Base-by-base conservation (phyloP, 2,329 filamentous ascomycete genomes). In the Sphaerulina musiva region DNA sequence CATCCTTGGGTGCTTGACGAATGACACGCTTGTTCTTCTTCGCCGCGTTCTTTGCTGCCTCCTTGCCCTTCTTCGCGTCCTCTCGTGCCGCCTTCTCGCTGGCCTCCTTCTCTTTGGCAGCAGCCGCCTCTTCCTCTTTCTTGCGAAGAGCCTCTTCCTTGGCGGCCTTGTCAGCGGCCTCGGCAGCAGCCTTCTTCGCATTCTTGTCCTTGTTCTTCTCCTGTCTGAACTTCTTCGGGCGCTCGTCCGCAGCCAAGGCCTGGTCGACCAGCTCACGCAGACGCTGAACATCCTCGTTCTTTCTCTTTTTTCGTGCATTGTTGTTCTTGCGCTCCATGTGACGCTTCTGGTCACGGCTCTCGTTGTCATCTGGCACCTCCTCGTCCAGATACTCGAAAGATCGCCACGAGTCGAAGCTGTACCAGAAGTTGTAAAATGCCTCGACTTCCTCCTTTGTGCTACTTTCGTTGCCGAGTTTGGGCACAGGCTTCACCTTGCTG, bases 21-120 rank as follows among this genome's bases (percentile, higher is more conserved):
- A 98, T 84, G 46, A 97, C 87, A 79, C 93, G 89, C 83, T 96
- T 96, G 83, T 98, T 98, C 87, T 98, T 98, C 87, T 98, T 98
- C 67, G 93, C 87, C 11, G 93, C 93, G 69, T 90, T 96, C 84
- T 98, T 98, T 55, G 93, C 93, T 1, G 92, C 92, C 75, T 98
- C 93, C 80, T 97, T 98, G 57, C 87, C 86, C 82, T 98, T 98
- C 83, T 97, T 98, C 68, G 77, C 77, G 60, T 86, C 81, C 64
- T 92, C 90, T 64, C 87, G 87, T 54, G 89, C 84, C 4, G 79
- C 81, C 80, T 97, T 97, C 61, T 90, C 89, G 41, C 85, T 80
- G 64, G 87, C 88, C 72, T 95, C 93, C 12, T 89, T 88, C 61
- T 95, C 90, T 70, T 87, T 88, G 63, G 84, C 82, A 45, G 55